Evolutionary conservation across 192 early-diverging fungal species (phyloP).

Genomic region (Mortierella alpina): DNA sequence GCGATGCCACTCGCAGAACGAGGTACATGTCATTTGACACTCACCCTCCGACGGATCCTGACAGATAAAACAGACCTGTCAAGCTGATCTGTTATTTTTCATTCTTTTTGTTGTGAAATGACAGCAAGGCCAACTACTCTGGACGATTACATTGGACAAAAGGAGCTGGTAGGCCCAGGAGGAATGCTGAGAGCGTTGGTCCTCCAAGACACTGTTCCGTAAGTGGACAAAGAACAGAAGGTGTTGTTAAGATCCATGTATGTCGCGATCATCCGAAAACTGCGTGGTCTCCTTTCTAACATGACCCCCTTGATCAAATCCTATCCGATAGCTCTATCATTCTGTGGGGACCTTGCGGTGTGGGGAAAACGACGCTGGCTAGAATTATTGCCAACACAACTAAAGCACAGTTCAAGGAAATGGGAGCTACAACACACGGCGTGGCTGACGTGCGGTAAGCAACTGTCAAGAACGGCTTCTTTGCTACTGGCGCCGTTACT

Average conservation of each 20-base stretch:
- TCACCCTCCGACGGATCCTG: not conserved
- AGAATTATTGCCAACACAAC: conserved; percentile 63
- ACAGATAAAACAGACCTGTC: not conserved
- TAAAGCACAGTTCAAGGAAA: conserved; percentile 59
- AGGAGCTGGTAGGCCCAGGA: conserved; percentile 70
- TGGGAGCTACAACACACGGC: conserved; percentile 66
- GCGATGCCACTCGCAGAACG: conserved; percentile 72
- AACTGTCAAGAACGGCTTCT: not conserved
- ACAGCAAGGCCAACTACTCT: conserved; percentile 62
- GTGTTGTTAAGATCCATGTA: too few relatives aligned
- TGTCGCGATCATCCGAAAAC: too few relatives aligned
- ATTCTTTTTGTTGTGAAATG: too few relatives aligned
- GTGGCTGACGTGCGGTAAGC: conserved; percentile 62
- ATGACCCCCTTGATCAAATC: not conserved
- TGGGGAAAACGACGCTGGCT: conserved; percentile 55
- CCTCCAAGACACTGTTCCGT: conserved; percentile 70
- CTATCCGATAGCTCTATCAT: conserved; percentile 68
- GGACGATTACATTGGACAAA: conserved; percentile 80
- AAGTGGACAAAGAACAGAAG: not conserved
- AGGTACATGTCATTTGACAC: conserved; percentile 28
- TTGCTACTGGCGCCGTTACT: too few relatives aligned
- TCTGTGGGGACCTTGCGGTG: conserved; percentile 70
- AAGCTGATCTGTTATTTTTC: not conserved
- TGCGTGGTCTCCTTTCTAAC: too few relatives aligned
- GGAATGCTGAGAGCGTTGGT: conserved; percentile 76